Evolutionary conservation across 78 protist species (phyloP).

Genomic region (Dictyostelium capitatum): DNA sequence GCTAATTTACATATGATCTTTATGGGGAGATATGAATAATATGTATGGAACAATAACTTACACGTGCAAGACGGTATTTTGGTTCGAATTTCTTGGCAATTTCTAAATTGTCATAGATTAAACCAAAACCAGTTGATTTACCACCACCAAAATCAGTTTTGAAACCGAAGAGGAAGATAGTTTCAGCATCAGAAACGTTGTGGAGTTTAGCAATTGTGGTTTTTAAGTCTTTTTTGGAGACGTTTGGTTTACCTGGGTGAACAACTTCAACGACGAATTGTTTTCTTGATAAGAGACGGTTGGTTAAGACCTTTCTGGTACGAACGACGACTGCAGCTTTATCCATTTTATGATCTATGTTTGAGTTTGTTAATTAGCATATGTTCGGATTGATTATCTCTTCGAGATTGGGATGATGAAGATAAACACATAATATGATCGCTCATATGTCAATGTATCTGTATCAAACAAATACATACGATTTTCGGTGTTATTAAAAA

Average conservation of each 20-base stretch:
- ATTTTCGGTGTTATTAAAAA: too few species aligned
- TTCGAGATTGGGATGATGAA: too few species aligned
- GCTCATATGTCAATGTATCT: too few species aligned
- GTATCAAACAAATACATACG: too few species aligned
- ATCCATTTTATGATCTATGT: slow-evolving; percentile 30
- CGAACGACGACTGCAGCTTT: slow-evolving; percentile 92
- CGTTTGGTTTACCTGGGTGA: slow-evolving; percentile 95
- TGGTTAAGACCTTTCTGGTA: slow-evolving; percentile 97
- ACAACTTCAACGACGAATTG: slow-evolving; percentile 98
- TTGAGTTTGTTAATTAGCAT: too few species aligned
- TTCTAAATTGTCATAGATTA: slow-evolving; percentile 96
- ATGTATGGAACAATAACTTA: slow-evolving; percentile 32
- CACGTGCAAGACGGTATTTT: slow-evolving; percentile 93
- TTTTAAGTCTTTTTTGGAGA: slow-evolving; percentile 92
- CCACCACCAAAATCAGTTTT: slow-evolving; percentile 98
- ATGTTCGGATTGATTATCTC: too few species aligned
- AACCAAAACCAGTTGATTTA: slow-evolving; percentile 96
- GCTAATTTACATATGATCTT: not conserved
- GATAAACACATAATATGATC: too few species aligned
- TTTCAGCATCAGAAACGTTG: slow-evolving; percentile 90
- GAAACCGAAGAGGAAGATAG: slow-evolving; percentile 95
- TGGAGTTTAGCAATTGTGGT: slow-evolving; percentile 95
- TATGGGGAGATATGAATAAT: not conserved
- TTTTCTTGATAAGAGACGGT: slow-evolving; percentile 97
- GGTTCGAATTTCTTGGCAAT: slow-evolving; percentile 95